Percentiles rank a stretch among this genome's conserved stretches.
Evolutionary conservation across 2,329 filamentous ascomycete genomes (phyloP).

Genomic region (Hypoxylon sp.): DNA sequence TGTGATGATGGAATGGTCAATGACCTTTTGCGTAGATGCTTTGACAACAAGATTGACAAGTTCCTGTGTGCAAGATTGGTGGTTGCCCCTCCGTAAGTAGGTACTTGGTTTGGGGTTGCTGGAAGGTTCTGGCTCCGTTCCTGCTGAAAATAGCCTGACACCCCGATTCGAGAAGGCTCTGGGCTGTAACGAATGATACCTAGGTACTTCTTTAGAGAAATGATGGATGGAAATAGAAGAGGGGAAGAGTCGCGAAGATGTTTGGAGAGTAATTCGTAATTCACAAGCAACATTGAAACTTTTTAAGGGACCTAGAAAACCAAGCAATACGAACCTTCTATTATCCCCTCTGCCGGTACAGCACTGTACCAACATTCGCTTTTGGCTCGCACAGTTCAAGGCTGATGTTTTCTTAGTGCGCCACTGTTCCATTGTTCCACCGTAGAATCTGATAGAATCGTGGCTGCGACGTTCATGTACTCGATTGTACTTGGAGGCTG

Average conservation of each 20-base stretch:
- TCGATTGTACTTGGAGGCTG: slow-evolving; percentile 44
- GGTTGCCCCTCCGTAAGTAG: slow-evolving; percentile 30
- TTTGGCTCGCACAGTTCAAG: slow-evolving; percentile 36
- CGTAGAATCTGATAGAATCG: slow-evolving; percentile 57
- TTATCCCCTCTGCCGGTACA: slow-evolving; percentile 17
- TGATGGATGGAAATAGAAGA: slow-evolving; percentile 16
- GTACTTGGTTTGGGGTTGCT: slow-evolving; percentile 40
- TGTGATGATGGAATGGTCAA: slow-evolving; percentile 25
- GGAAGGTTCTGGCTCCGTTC: slow-evolving; percentile 46
- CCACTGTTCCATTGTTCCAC: slow-evolving; percentile 52
- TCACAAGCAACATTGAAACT: slow-evolving; percentile 30
- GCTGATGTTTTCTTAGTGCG: slow-evolving; percentile 52
- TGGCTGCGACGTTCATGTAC: slow-evolving; percentile 50
- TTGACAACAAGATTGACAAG: slow-evolving; percentile 22
- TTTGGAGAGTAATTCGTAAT: slow-evolving; percentile 2
- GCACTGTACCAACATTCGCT: slow-evolving; percentile 23
- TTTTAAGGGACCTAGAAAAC: slow-evolving; percentile 16
- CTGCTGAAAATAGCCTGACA: slow-evolving; percentile 42
- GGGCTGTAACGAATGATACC: slow-evolving; percentile 20
- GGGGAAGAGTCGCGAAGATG: slow-evolving; percentile 10
- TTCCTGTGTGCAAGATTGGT: slow-evolving; percentile 33
- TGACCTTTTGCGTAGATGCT: slow-evolving; percentile 12
- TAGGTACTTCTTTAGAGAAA: not conserved
- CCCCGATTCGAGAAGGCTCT: slow-evolving; percentile 50
- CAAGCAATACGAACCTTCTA: slow-evolving; percentile 20